phyloP scores from a whole-genome alignment of 2,329 filamentous ascomycete species.

The Hymenoscyphus infarciens region DNA sequence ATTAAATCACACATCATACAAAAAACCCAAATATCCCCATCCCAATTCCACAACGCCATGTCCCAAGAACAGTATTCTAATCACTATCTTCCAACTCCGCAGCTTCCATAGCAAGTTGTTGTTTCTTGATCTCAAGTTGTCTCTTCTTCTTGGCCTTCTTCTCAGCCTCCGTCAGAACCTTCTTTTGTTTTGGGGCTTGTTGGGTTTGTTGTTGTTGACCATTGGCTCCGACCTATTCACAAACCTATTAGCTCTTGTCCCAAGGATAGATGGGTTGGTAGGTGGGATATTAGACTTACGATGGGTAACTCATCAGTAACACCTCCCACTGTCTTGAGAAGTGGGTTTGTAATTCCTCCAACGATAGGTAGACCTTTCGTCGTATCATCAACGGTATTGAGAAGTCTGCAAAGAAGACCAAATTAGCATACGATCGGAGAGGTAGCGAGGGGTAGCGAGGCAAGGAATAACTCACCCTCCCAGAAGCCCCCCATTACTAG shows the following conservation, averaged over 20 bases:
- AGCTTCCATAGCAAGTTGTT: constrained; percentile 25
- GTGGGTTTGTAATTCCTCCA: constrained; percentile 25
- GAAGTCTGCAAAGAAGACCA: constrained; percentile 10
- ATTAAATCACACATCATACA: not conserved
- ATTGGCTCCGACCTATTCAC: constrained; percentile 19
- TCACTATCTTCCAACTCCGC: constrained; percentile 26
- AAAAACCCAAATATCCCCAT: not conserved
- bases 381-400: constrained; percentile 28
- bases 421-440: not conserved
- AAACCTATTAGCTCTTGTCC: constrained; percentile 5
- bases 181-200: constrained; percentile 13
- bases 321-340: constrained; percentile 31
- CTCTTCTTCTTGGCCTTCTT: constrained; percentile 28
- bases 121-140: constrained; percentile 24
- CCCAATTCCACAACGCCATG: constrained; percentile 3
- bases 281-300: constrained; percentile 14
- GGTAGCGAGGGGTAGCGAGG: not conserved
- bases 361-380: constrained; percentile 28
- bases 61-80: not conserved
- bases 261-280: too few relatives aligned
- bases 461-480: constrained; percentile 15
- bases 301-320: constrained; percentile 25
- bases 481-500: constrained; percentile 20
- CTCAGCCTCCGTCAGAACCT: constrained; percentile 22
- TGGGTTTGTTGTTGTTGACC: constrained; percentile 14